These are phyloP conservation scores for Epithemia pelagica DNA, from an alignment of 108 stramenopile genomes.

Conservation along the genomic window DNA sequence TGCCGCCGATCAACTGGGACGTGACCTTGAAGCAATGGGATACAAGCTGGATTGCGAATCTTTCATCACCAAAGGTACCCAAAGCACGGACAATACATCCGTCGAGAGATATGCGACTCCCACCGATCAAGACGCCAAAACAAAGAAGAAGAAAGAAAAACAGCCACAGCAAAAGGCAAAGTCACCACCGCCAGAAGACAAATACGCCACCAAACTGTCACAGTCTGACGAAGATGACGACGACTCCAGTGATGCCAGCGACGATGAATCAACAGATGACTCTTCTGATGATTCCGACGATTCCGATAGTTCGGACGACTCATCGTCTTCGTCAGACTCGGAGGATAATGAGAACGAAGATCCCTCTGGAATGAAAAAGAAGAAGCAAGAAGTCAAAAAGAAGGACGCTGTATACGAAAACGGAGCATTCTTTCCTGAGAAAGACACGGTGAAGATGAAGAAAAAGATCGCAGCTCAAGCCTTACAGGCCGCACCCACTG, in stretches of 20 bases:
- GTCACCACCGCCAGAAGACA: neutral
- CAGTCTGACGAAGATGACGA: too few species aligned
- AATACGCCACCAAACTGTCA: too few species aligned
- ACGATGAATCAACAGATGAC: neutral
- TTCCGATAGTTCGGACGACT: too few species aligned
- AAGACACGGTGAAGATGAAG: neutral
- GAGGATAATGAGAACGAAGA: too few species aligned
- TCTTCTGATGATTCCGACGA: neutral
- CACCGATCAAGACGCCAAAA: too few species aligned
- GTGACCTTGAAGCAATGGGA: conserved; percentile 1
- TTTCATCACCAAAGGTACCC: conserved; percentile 1
- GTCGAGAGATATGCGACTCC: neutral
- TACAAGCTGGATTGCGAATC: neutral
- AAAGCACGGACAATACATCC: neutral
- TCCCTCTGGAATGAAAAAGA: too few species aligned
- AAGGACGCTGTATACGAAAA: too few species aligned
- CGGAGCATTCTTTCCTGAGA: too few species aligned
- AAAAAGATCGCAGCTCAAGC: neutral
- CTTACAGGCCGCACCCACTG: neutral
- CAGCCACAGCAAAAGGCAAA: neutral
- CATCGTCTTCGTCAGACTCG: neutral
- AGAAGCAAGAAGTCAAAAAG: too few species aligned
- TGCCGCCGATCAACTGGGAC: neutral
- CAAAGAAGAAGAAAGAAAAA: too few species aligned
- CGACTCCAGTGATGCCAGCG: neutral